phyloP scores from a whole-genome alignment of 2,329 filamentous ascomycete species.

The Daldinia sp. region DNA sequence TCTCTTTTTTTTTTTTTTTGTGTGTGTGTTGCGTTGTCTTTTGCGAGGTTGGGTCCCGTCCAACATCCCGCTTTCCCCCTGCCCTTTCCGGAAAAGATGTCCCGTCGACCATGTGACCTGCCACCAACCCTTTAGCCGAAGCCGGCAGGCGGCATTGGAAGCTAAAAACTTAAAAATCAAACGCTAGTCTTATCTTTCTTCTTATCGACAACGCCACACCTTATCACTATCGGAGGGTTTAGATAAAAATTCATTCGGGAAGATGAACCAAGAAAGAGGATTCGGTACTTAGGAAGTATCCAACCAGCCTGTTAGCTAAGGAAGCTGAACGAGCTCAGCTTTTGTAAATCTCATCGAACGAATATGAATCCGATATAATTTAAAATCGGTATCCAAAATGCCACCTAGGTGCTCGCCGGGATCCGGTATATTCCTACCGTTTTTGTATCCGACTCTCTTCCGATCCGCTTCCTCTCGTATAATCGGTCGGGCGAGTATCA shows the following conservation, averaged over 20 bases:
- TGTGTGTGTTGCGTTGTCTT: slow-evolving; percentile 1
- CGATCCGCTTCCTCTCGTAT: slow-evolving; percentile 41
- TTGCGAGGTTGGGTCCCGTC: slow-evolving; percentile 16
- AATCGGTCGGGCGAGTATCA: slow-evolving; percentile 39
- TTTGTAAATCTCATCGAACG: neutral
- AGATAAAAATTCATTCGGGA: slow-evolving; percentile 7
- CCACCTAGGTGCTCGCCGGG: slow-evolving; percentile 52
- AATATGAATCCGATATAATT: slow-evolving; percentile 16
- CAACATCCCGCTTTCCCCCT: slow-evolving; percentile 14
- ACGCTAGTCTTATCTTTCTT: slow-evolving; percentile 22
- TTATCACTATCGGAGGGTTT: slow-evolving; percentile 3
- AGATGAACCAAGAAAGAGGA: neutral
- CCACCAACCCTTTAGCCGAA: slow-evolving; percentile 28
- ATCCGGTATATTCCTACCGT: slow-evolving; percentile 53
- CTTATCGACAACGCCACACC: slow-evolving; percentile 22
- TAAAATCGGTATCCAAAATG: slow-evolving; percentile 46
- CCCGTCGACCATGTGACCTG: slow-evolving; percentile 33
- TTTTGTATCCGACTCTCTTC: slow-evolving; percentile 60
- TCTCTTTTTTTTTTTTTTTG: neutral
- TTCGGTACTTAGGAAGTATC: slow-evolving; percentile 1
- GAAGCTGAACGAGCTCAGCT: neutral
- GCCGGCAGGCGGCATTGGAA: slow-evolving; percentile 29
- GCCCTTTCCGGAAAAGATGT: slow-evolving; percentile 34
- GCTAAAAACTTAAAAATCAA: slow-evolving; percentile 6
- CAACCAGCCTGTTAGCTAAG: neutral